phyloP scores from a whole-genome alignment of 345 rosid species.

The Aegle marmelos region DNA sequence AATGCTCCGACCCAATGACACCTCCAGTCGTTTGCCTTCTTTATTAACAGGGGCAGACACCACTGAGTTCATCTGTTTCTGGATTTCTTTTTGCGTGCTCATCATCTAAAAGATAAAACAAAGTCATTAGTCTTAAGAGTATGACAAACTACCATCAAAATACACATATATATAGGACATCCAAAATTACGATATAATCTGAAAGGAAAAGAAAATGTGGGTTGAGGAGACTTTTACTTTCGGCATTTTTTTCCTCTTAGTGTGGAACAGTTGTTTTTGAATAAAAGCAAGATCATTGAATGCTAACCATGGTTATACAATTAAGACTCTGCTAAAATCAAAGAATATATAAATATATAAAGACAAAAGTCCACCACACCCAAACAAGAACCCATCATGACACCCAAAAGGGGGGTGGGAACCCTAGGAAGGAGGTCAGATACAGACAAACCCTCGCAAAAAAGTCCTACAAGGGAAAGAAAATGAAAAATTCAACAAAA shows the following conservation, averaged over 20 bases:
- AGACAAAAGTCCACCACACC: not conserved
- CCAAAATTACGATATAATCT: not conserved
- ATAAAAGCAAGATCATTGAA: not conserved
- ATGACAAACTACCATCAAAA: not conserved
- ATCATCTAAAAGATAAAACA: slow-evolving; percentile 36
- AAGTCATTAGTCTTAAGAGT: not conserved
- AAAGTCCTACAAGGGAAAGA: not conserved
- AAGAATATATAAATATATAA: not conserved
- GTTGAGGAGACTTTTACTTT: not conserved
- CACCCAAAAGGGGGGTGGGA: not conserved
- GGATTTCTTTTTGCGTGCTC: slow-evolving; percentile 59
- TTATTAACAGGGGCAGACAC: slow-evolving; percentile 51
- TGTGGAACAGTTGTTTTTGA: not conserved
- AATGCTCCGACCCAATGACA: slow-evolving; percentile 54
- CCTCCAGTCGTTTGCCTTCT: slow-evolving; percentile 65
- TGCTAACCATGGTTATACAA: not conserved
- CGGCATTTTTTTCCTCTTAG: not conserved
- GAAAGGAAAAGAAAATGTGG: not conserved
- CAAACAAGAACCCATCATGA: not conserved
- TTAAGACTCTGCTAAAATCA: not conserved
- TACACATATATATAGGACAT: not conserved
- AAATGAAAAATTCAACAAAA: slow-evolving; percentile 2
- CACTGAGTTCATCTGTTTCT: slow-evolving; percentile 57
- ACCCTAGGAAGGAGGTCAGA: not conserved
- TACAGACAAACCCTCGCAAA: not conserved